Evolutionary conservation across 441 rosid species (phyloP), one percentile per base, ranked within the genome.

Genomic region (Biscutella laevigata): DNA sequence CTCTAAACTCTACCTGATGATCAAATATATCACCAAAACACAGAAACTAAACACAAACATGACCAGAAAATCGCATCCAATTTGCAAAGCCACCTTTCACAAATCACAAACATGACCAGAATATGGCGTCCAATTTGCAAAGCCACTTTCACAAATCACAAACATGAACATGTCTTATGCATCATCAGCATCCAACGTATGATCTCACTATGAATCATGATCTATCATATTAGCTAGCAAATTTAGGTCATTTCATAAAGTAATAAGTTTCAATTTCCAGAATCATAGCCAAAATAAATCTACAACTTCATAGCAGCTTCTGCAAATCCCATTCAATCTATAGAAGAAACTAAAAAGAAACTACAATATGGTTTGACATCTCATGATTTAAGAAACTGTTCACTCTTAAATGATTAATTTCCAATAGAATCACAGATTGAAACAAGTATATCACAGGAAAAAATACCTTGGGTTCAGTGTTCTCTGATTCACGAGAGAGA

Each of bases 11-110:
- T 39, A 27, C 15, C 38, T 19, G 4, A 26, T 48, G 4, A 40
- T 47, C 38, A 54, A 26, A 53, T 35, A 12, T 8, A 54, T 30
- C 44, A 46, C 57, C 52, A 11, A 56, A 55, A 54, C 19, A 37
- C 40, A 25, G 38, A 20, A 39, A 25, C 33, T 12, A 51, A 13
- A 24, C 57, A 32, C n/a, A n/a, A n/a, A n/a, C n/a, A n/a, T n/a
- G n/a, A 55, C 58, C 7, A 49, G 46, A 25, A 40, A 33, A 10
- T 38, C n/a, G 53, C 22, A 34, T 7, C 6, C 5, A 51, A 51
- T 29, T 42, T 43, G 60, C 13, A 51, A 34, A 36, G 29, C 34
- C 41, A 51, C n/a, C 7, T 14, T 54, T 30, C 9, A 49, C 4
- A 41, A 22, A n/a, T 3, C 25, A 63, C 24, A 1, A 21, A 11